Base-by-base conservation (phyloP, 2,329 filamentous ascomycete species). In the Fusarium torreyae region DNA sequence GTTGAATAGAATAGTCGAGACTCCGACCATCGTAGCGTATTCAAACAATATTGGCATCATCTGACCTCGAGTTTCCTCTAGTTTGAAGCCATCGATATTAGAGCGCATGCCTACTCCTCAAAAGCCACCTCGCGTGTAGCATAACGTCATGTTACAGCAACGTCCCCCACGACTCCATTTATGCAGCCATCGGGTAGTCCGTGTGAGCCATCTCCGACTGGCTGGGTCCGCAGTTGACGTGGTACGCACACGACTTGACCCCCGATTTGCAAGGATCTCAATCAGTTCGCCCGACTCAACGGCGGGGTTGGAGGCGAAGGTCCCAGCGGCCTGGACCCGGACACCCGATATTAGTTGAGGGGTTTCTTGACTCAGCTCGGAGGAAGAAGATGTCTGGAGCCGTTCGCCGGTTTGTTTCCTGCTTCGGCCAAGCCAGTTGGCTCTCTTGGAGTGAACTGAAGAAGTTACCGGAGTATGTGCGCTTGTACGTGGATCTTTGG, bases 21-120 rank as follows among this genome's bases (percentile, higher is more conserved):
- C 9, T 31, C 11, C 4, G 10, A 31, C 10, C 8, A 4, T 28
- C 9, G 10, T 10, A 28, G 26, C 10, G 26, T 28, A 10, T 31
- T 10, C 10, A 31, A 13, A 31, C 28, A 31, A 10, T 13, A 31
- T 31, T 31, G 28, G 5, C 28, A 31, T 3, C 28, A 78, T 24
- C 68, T 75, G 14, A 63, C 71, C 0, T 56, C 61, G 3, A 75
- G 69, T 4, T 64, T 77, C 7, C 70, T 77, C 33, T 82, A 78
- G 78, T 66, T 43, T 15, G 77, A 82, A 57, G 78, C 76, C 7
- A 71, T 82, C 45, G 74, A 82, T 59, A 81, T 83, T 80, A 57
- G 28, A 17, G n/a, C 74, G 80, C 5, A 73, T 82, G 52, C 66
- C 74, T 44, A 62, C 63, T n/a, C 79, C 80, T 1, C 65, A 70